Evolutionary conservation across 805 yeast genomes (phyloP).

Genomic region (Saturnispora hagleri): DNA sequence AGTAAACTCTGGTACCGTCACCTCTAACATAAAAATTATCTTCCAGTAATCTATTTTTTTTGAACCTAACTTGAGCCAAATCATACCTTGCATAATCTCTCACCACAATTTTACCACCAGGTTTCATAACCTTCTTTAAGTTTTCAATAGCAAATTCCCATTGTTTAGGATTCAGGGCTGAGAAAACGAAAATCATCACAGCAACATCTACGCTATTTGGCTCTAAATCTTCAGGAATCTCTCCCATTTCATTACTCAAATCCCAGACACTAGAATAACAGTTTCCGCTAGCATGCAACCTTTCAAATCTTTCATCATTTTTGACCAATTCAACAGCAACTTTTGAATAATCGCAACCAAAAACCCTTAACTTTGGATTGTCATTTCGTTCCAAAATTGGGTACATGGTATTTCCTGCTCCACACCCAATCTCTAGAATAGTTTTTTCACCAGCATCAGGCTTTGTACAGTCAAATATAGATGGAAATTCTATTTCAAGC

Average conservation of each 20-base stretch:
- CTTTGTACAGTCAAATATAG: conserved; percentile 67
- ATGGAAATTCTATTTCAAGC: conserved; percentile 91
- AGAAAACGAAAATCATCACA: conserved; percentile 90
- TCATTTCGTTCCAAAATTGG: conserved; percentile 79
- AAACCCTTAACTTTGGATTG: conserved; percentile 62
- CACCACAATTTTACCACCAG: conserved; percentile 84
- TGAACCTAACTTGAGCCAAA: conserved; percentile 89
- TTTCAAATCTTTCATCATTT: conserved; percentile 48
- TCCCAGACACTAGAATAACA: conserved; percentile 95
- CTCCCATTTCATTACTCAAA: conserved; percentile 64
- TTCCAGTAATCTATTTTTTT: conserved; percentile 74
- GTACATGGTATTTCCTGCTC: conserved; percentile 95
- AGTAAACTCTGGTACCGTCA: conserved; percentile 95
- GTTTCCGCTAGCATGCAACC: conserved; percentile 15
- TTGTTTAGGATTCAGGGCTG: conserved; percentile 86
- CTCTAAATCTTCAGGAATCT: conserved; percentile 76
- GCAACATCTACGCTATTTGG: conserved; percentile 80
- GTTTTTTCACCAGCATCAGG: conserved; percentile 60
- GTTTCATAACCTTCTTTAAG: conserved; percentile 65
- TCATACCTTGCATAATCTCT: conserved; percentile 96
- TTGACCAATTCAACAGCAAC: conserved; percentile 84
- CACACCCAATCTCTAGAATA: conserved; percentile 92
- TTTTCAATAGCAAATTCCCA: conserved; percentile 79
- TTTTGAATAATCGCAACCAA: conserved; percentile 85
- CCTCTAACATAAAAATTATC: conserved; percentile 96